Conservation (phyloP, 2,329 filamentous ascomycete species). For the Cladobotryum protrusum region DNA sequence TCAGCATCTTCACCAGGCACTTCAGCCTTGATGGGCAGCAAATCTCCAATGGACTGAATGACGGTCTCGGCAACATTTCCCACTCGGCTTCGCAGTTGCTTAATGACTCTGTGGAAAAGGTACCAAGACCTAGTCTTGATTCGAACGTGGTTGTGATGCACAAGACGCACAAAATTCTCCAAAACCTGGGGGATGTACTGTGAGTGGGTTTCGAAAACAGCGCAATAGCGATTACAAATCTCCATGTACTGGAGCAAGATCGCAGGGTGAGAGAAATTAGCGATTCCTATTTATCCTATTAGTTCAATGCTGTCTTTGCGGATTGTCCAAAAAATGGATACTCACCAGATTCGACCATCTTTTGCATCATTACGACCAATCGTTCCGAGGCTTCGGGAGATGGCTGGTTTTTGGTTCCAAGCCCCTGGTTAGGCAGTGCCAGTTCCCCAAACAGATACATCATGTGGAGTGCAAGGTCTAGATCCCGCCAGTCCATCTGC, state of each 20-base stretch:
- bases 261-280: conserved; percentile 80
- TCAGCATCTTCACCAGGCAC: conserved; percentile 69
- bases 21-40: conserved; percentile 87
- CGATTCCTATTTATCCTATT: conserved; percentile 55
- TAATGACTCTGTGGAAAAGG: conserved; percentile 87
- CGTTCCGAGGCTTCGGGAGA: conserved; percentile 73
- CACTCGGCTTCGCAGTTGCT: conserved; percentile 75
- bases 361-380: conserved; percentile 85
- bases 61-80: conserved; percentile 87
- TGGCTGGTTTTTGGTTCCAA: conserved; percentile 81
- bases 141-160: conserved; percentile 81
- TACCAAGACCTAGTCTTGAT: conserved; percentile 95
- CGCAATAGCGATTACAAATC: conserved; percentile 88
- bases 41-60: conserved; percentile 81
- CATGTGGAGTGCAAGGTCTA: conserved; percentile 89
- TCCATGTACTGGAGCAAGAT: conserved; percentile 98
- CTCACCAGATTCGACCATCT: conserved; percentile 88
- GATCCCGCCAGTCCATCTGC: conserved; percentile 85
- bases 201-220: conserved; percentile 82
- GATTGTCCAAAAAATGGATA: conserved; percentile 8
- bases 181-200: conserved; percentile 78
- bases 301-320: neutral
- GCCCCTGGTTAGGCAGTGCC: conserved; percentile 77
- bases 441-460: conserved; percentile 95
- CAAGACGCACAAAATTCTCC: conserved; percentile 84